Base-by-base conservation (phyloP, 768 basidiomycete genomes). In the Leucosporidium scottii region DNA sequence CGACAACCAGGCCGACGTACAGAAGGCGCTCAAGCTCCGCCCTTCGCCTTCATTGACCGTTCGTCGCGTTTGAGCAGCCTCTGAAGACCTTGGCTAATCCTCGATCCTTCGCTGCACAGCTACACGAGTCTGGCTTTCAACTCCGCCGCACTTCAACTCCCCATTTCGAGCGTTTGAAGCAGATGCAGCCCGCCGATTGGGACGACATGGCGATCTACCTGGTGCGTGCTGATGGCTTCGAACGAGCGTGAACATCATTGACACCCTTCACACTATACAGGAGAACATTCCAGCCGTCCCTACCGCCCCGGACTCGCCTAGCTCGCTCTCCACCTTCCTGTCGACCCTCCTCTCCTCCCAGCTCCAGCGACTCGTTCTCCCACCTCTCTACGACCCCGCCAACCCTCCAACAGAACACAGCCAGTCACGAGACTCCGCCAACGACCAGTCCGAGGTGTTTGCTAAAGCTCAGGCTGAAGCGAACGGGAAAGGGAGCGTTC, bases 261-360 rank as follows among this genome's bases (percentile, higher is more conserved):
- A 51, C 50, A n/a, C 25, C 23, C 34, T 21, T 23, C 18, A 27
- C 13, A 7, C 4, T 10, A 0, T 2, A n/a, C 66, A 73, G 72
- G 72, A 75, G 50, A 74, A 72, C 53, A 61, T 74, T 30, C 74
- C 74, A 0, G 53, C 58, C 55, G 50, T 23, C 6, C 23, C 50
- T n/a, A 23, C 50, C 21, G 8, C 39, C 25, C 20, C 7, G 61
- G 1, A 54, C 63, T 4, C 25, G 17, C 64, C 58, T 21, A 31
- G 21, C 18, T 56, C 62, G 5, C 64, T 72, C 39, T 12, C 48
- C 0, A 8, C n/a, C 7, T 65, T 68, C 44, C 61, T 75, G 28
- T 58, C 67, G 8, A 36, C 44, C 4, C 44, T 68, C 13, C 66
- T 75, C 44, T 18, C 31, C 20, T 61, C 68, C 7, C 15, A 13